Percentiles rank a stretch among this genome's conserved stretches.
phyloP scores from a whole-genome alignment of 495 filamentous ascomycete species.

The Cudoniella acicularis region DNA sequence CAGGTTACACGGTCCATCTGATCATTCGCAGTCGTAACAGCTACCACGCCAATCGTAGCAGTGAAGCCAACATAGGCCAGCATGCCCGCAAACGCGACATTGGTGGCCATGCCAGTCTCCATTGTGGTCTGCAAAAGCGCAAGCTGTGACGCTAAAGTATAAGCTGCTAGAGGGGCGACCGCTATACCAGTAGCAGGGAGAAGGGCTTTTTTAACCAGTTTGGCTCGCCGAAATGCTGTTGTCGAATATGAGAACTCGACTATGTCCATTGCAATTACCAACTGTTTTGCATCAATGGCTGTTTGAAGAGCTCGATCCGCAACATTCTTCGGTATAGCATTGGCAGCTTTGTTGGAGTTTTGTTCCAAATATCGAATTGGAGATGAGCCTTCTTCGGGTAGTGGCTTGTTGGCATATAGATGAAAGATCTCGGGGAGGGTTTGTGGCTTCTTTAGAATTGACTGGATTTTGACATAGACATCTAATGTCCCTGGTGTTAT shows the following conservation, averaged over 20 bases:
- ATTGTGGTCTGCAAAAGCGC: conserved; percentile 62
- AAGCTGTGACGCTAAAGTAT: conserved; percentile 59
- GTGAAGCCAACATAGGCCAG: conserved; percentile 78
- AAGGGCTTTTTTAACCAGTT: conserved; percentile 43
- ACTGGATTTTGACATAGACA: conserved; percentile 68
- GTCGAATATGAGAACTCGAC: conserved; percentile 74
- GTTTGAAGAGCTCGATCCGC: conserved; percentile 69
- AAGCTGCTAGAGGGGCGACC: conserved; percentile 65
- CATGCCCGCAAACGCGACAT: conserved; percentile 75
- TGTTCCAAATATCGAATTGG: conserved; percentile 56
- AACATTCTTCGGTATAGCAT: conserved; percentile 62
- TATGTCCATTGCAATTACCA: conserved; percentile 72
- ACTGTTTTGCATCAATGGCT: conserved; percentile 72
- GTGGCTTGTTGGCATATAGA: conserved; percentile 80
- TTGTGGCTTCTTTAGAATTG: conserved; percentile 63
- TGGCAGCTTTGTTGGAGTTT: conserved; percentile 63
- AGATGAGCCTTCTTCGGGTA: conserved; percentile 56
- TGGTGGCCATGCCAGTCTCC: conserved; percentile 64
- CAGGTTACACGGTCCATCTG: conserved; percentile 93
- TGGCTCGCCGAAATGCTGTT: conserved; percentile 66
- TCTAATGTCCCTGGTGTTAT: conserved; percentile 69
- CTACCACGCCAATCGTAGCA: conserved; percentile 75
- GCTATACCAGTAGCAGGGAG: conserved; percentile 31
- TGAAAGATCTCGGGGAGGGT: conserved; percentile 74
- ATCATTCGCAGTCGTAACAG: conserved; percentile 81